phyloP scores from a whole-genome alignment of 129 eudicot genomes.

The Centaurea solstitialis region DNA sequence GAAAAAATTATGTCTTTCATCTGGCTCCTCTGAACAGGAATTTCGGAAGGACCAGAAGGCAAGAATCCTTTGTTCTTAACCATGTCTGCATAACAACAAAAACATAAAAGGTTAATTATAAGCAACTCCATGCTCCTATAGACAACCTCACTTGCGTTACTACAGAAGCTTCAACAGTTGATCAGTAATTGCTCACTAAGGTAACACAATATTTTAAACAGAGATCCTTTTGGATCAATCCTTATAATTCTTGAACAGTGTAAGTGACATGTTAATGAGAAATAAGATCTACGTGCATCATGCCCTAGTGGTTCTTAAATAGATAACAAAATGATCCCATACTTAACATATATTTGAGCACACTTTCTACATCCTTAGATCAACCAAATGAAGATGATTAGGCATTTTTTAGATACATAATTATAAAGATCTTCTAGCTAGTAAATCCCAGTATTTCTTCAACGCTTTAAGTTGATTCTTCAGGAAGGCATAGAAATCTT shows the following conservation, averaged over 20 bases:
- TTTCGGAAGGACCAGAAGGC: constrained; percentile 99
- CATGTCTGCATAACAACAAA: constrained; percentile 60
- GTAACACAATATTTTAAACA: neutral
- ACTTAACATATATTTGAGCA: neutral
- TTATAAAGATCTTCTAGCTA: neutral
- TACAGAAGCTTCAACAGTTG: neutral
- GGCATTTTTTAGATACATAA: neutral
- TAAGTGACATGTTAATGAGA: neutral
- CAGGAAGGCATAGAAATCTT: neutral
- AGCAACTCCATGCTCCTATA: neutral
- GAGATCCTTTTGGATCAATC: neutral
- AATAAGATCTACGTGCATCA: neutral
- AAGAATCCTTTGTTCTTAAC: constrained; percentile 97
- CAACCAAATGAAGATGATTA: neutral
- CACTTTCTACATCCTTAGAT: neutral
- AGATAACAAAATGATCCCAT: neutral
- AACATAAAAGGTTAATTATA: constrained; percentile 8
- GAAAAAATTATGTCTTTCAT: constrained; percentile 91
- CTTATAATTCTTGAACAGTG: neutral
- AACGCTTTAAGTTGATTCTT: neutral
- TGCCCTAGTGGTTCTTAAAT: neutral
- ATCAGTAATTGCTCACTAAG: constrained; percentile 10
- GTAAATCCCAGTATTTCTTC: neutral
- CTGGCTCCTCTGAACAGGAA: constrained; percentile 83
- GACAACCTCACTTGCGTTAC: neutral